Percentiles rank a stretch among this genome's conserved stretches.
phyloP scores from a whole-genome alignment of 202 grass and related monocot species.

The Elaeis oleifera region DNA sequence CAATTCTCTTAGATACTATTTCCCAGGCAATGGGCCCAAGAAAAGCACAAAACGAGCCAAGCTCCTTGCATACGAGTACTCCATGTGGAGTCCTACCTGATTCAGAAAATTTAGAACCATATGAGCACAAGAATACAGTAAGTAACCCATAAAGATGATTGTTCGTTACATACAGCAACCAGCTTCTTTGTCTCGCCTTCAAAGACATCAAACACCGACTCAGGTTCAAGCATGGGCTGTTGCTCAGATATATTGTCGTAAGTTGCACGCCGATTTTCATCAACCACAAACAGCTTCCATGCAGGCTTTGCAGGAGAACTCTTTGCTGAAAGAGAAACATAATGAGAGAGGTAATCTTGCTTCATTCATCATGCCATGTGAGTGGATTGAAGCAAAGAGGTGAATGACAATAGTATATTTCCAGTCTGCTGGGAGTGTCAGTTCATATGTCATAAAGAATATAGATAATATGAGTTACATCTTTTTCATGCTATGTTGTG shows the following conservation, averaged over 20 bases:
- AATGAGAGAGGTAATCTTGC: conserved; percentile 6
- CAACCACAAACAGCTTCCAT: conserved; percentile 54
- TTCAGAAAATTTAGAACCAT: conserved; percentile 24
- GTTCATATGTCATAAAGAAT: no score
- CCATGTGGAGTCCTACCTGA: conserved; percentile 69
- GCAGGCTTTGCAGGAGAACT: conserved; percentile 41
- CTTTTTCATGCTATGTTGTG: no score
- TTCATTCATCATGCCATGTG: no score
- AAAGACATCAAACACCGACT: conserved; percentile 51
- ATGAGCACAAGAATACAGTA: conserved; percentile 14
- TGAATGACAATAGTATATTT: no score
- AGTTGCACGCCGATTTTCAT: conserved; percentile 87
- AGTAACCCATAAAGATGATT: conserved; percentile 4
- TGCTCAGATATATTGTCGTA: conserved; percentile 43
- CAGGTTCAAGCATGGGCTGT: conserved; percentile 38
- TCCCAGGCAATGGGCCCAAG: conserved; percentile 72
- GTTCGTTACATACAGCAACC: conserved; percentile 48
- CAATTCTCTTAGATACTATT: conserved; percentile 72
- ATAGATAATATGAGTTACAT: no score
- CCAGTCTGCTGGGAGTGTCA: no score
- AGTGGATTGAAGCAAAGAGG: no score
- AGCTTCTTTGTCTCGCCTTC: conserved; percentile 49
- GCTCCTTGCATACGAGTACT: conserved; percentile 83
- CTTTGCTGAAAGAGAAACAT: conserved; percentile 44
- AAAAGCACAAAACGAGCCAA: conserved; percentile 69